Percentiles rank a stretch among this genome's conserved stretches.
These are phyloP conservation scores for Aspergillus saccharolyticus DNA, from an alignment of 495 filamentous ascomycete species.

Conservation along the genomic window DNA sequence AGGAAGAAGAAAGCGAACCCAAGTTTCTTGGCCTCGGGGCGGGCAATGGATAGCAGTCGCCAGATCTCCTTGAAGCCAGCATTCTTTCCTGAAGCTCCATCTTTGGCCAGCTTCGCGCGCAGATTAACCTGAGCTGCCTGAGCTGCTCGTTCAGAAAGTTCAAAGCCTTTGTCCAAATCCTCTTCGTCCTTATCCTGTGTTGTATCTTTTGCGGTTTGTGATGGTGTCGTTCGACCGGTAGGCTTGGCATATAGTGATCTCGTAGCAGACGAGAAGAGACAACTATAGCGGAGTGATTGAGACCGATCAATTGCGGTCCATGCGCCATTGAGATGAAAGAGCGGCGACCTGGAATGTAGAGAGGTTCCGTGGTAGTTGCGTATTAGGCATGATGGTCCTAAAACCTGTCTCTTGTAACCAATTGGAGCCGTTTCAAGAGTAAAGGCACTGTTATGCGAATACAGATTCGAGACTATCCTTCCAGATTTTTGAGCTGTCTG, in stretches of 20 bases:
- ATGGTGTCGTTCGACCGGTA: conserved; percentile 14
- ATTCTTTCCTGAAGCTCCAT: conserved; percentile 59
- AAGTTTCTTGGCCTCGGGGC: conserved; percentile 77
- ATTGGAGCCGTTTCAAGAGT: conserved; percentile 1
- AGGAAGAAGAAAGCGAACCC: conserved; percentile 74
- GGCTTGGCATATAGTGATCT: conserved; percentile 27
- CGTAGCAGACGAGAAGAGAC: conserved; percentile 29
- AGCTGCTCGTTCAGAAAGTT: conserved; percentile 68
- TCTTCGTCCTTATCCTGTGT: conserved; percentile 34
- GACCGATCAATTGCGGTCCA: conserved; percentile 14
- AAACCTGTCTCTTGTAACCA: conserved; percentile 21
- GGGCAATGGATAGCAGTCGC: conserved; percentile 83
- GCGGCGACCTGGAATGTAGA: conserved; percentile 12
- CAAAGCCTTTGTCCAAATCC: conserved; percentile 56
- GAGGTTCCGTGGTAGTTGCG: conserved; percentile 12
- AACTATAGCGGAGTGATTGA: conserved; percentile 21
- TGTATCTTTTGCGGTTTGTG: conserved; percentile 12
- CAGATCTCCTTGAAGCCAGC: conserved; percentile 70
- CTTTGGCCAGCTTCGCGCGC: conserved; percentile 77
- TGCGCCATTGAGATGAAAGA: conserved; percentile 15
- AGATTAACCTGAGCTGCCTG: conserved; percentile 89
- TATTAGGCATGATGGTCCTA: conserved; percentile 20
- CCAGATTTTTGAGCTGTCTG: conserved; percentile 19
- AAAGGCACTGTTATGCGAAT: conserved; percentile 10
- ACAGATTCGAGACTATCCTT: conserved; percentile 18